phyloP scores from a whole-genome alignment of 176 grass and related monocot genomes.

The Hordeum marinum region DNA sequence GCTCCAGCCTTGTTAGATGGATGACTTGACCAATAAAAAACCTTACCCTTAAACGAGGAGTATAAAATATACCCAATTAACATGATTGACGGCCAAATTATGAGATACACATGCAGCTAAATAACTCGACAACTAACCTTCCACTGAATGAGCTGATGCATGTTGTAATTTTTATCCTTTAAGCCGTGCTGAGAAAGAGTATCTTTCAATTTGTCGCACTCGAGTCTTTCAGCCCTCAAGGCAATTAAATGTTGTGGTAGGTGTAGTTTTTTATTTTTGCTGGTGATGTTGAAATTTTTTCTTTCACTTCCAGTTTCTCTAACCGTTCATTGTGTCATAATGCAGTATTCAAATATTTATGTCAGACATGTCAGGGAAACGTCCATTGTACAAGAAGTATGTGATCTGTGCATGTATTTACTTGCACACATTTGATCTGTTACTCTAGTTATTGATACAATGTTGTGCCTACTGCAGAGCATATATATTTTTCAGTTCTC shows the following conservation, averaged over 20 bases:
- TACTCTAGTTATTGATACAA: not conserved
- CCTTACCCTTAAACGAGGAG: not conserved
- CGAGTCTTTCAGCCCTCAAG: not conserved
- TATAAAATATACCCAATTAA: not conserved
- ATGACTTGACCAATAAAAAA: not conserved
- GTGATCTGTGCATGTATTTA: constrained; percentile 26
- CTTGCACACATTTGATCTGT: constrained; percentile 9
- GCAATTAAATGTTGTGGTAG: not conserved
- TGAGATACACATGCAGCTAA: not conserved
- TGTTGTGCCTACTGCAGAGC: constrained; percentile 40
- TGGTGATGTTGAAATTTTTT: constrained; percentile 19
- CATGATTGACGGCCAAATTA: not conserved
- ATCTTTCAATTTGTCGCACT: not conserved
- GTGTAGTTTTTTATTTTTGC: not conserved
- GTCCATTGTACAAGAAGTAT: constrained; percentile 89
- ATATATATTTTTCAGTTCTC: constrained; percentile 86
- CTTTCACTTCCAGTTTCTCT: constrained; percentile 13
- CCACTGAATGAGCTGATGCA: not conserved
- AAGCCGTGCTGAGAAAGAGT: not conserved
- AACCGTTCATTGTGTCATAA: constrained; percentile 18
- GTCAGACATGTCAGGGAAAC: constrained; percentile 84
- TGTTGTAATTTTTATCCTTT: not conserved
- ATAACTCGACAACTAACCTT: not conserved
- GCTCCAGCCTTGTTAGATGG: not conserved
- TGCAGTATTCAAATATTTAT: constrained; percentile 74